Evolutionary conservation across 1,284 basidiomycete genomes (phyloP).

Genomic region (Trichosporon sp.): DNA sequence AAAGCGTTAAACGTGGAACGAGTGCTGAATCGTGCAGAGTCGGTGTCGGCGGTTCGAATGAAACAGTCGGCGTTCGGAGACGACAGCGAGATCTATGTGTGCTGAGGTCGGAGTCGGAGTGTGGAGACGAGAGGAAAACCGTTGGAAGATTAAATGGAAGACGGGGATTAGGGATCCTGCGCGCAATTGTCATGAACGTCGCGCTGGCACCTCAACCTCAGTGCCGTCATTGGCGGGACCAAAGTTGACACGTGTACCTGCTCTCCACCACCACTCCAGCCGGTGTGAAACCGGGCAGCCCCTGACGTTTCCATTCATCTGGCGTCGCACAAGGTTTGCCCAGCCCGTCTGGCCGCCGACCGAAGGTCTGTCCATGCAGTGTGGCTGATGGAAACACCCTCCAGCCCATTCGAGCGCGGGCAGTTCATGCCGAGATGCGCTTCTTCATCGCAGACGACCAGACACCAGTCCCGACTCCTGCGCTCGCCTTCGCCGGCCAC

Average conservation of each 20-base stretch:
- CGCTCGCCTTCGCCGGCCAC: constrained; percentile 34
- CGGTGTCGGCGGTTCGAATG: neutral
- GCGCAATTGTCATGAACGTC: constrained; percentile 1
- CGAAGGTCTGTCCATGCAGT: no score
- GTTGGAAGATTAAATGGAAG: neutral
- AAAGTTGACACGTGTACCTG: neutral
- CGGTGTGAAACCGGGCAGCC: neutral
- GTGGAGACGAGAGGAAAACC: neutral
- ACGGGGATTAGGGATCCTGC: neutral
- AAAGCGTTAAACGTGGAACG: no score
- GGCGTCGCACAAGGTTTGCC: neutral
- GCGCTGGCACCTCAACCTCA: neutral
- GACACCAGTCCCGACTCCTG: constrained; percentile 12
- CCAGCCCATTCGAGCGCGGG: neutral
- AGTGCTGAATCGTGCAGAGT: neutral
- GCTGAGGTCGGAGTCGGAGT: neutral
- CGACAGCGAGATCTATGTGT: neutral
- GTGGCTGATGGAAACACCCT: no score
- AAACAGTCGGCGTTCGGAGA: no score
- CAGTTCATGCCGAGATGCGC: neutral
- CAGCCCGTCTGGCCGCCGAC: no score
- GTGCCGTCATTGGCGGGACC: constrained; percentile 2
- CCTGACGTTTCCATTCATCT: neutral
- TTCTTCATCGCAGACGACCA: neutral
- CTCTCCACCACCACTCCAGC: neutral